These are phyloP conservation scores for Pichia sp. DNA, from an alignment of 1,139 yeast genomes.

Conservation along the genomic window DNA sequence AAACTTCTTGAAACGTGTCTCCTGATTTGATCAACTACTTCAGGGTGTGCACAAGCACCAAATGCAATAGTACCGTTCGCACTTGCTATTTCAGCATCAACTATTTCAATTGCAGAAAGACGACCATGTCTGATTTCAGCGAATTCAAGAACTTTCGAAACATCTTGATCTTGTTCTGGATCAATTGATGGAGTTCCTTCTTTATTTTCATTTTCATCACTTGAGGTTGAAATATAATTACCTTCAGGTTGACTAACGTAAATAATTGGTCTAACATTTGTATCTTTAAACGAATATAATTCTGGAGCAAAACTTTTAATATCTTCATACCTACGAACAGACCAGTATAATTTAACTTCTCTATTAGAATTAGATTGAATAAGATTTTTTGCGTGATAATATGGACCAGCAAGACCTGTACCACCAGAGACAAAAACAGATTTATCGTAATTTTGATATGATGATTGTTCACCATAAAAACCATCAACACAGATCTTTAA, in stretches of 20 bases:
- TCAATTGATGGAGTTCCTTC: slow-evolving; percentile 1
- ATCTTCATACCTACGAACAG: slow-evolving; percentile 41
- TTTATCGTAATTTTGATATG: slow-evolving; percentile 51
- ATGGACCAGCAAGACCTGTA: slow-evolving; percentile 60
- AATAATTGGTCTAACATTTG: slow-evolving; percentile 35
- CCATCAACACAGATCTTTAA: slow-evolving; percentile 39
- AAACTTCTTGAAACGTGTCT: slow-evolving; percentile 25
- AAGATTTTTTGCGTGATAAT: slow-evolving; percentile 31
- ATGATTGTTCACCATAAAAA: slow-evolving; percentile 46
- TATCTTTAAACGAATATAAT: slow-evolving; percentile 32
- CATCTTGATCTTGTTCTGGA: not conserved
- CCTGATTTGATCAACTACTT: slow-evolving; percentile 46
- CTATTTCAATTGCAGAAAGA: slow-evolving; percentile 37
- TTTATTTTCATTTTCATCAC: slow-evolving; percentile 11
- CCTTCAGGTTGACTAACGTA: slow-evolving; percentile 36
- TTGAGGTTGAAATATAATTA: not conserved
- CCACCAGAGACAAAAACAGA: slow-evolving; percentile 63
- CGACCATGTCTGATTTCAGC: slow-evolving; percentile 43
- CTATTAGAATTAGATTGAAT: slow-evolving; percentile 24
- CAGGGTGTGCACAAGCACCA: slow-evolving; percentile 45
- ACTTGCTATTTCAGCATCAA: slow-evolving; percentile 34
- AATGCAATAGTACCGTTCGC: slow-evolving; percentile 40
- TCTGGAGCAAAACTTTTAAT: slow-evolving; percentile 49
- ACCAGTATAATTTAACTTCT: slow-evolving; percentile 43
- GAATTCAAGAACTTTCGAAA: slow-evolving; percentile 26